phyloP scores from a whole-genome alignment of 192 early-diverging fungal genomes.

The Funneliformis mosseae region DNA sequence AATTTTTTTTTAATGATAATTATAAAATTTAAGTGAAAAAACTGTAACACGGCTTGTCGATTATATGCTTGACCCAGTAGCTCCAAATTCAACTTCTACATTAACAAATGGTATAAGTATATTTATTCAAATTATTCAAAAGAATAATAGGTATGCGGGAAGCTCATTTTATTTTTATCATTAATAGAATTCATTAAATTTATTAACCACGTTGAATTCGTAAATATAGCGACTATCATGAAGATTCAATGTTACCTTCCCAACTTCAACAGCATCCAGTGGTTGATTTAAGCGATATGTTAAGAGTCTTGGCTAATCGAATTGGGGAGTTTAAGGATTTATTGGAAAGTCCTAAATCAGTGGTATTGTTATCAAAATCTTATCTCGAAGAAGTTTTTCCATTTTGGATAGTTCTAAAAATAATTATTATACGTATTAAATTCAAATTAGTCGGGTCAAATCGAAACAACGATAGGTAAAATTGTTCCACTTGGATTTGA shows the following conservation, averaged over 20 bases:
- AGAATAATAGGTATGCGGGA: conserved; percentile 83
- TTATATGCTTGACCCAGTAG: conserved; percentile 84
- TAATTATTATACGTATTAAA: not conserved
- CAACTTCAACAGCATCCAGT: conserved; percentile 41
- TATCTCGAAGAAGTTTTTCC: not conserved
- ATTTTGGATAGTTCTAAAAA: not conserved
- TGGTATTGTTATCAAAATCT: conserved; percentile 48
- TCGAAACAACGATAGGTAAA: conserved; percentile 80
- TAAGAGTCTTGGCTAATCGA: conserved; percentile 79
- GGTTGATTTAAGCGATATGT: conserved; percentile 88
- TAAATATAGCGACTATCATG: conserved; percentile 43
- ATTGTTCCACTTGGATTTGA: conserved; percentile 90
- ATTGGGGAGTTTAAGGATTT: conserved; percentile 78
- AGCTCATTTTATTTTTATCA: not conserved
- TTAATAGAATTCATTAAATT: not conserved
- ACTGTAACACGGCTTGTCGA: conserved; percentile 76
- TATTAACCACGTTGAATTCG: not conserved
- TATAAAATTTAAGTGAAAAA: conserved; percentile 56
- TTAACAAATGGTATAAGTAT: conserved; percentile 94
- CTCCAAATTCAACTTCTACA: conserved; percentile 81
- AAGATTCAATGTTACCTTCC: conserved; percentile 36
- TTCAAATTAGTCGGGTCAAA: conserved; percentile 48
- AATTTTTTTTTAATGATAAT: conserved; percentile 27
- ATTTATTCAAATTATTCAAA: conserved; percentile 96
- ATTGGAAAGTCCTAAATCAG: conserved; percentile 72